Percentiles rank a stretch among this genome's conserved stretches.
Conservation (phyloP, 495 filamentous ascomycete species). For the Podospora bellae-mahoneyi region DNA sequence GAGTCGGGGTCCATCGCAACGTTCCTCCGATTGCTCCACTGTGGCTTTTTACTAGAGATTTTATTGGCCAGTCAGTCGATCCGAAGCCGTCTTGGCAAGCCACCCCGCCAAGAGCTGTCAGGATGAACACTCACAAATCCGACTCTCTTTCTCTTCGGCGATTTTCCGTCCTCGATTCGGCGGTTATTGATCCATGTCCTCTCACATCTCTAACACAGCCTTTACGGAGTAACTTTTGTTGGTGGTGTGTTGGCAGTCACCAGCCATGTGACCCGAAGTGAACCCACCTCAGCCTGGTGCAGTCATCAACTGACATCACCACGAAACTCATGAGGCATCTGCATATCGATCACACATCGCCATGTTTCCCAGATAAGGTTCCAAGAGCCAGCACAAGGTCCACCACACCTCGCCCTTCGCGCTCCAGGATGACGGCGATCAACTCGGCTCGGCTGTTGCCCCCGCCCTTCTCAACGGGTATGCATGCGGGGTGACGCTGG, state of each 20-base stretch:
- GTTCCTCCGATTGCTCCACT: conserved; percentile 18
- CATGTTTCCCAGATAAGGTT: too few species aligned
- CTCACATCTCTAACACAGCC: too few species aligned
- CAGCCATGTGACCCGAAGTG: too few species aligned
- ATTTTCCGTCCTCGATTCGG: background rate
- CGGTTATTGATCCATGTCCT: background rate
- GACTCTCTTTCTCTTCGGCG: background rate
- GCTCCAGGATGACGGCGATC: background rate
- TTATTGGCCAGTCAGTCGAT: conserved; percentile 7
- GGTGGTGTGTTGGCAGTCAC: too few species aligned
- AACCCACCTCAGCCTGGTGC: too few species aligned
- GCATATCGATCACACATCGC: too few species aligned
- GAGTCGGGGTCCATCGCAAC: background rate
- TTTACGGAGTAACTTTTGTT: too few species aligned
- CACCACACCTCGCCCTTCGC: background rate
- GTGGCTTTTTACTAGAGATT: conserved; percentile 10
- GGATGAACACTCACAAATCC: background rate
- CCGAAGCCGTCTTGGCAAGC: conserved; percentile 17
- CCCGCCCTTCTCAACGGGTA: background rate
- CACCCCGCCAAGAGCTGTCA: background rate
- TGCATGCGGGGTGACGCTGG: conserved; percentile 1
- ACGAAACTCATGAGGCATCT: too few species aligned
- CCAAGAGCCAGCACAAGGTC: background rate
- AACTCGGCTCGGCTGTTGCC: background rate
- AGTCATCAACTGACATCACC: too few species aligned